Percentiles rank a stretch among this genome's conserved stretches.
Evolutionary conservation across 2,329 filamentous ascomycete genomes (phyloP).

Genomic region (Trichoderma oligosporum): DNA sequence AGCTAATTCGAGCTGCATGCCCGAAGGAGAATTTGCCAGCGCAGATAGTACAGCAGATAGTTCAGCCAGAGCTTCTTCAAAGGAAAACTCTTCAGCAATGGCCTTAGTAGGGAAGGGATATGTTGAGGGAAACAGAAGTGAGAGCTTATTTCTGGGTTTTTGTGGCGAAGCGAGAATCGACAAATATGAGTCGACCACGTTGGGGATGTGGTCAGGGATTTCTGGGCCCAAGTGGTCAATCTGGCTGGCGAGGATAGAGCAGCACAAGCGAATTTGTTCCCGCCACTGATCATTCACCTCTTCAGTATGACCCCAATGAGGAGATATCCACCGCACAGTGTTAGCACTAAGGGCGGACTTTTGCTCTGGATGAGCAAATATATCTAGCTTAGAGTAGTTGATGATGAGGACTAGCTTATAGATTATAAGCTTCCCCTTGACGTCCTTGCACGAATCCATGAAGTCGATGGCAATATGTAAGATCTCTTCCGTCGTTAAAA

Average conservation of each 20-base stretch:
- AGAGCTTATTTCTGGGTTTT: constrained; percentile 63
- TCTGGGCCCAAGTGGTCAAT: constrained; percentile 73
- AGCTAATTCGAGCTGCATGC: constrained; percentile 70
- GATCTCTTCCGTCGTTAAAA: constrained; percentile 79
- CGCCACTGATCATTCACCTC: constrained; percentile 80
- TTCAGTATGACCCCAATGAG: constrained; percentile 80
- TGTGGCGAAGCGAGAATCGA: constrained; percentile 60
- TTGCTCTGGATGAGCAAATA: constrained; percentile 78
- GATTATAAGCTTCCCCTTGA: constrained; percentile 85
- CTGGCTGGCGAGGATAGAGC: constrained; percentile 85
- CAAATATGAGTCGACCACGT: constrained; percentile 85
- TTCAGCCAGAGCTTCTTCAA: constrained; percentile 86
- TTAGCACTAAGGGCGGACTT: constrained; percentile 70
- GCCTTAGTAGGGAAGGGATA: constrained; percentile 83
- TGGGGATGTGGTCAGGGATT: constrained; percentile 84
- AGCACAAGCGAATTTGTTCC: constrained; percentile 89
- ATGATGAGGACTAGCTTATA: constrained; percentile 92
- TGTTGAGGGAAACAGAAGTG: constrained; percentile 80
- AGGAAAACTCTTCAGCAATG: constrained; percentile 57
- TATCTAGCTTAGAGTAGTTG: constrained; percentile 77
- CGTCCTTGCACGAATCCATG: constrained; percentile 81
- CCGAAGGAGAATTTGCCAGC: constrained; percentile 65
- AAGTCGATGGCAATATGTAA: constrained; percentile 89
- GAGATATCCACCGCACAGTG: constrained; percentile 84
- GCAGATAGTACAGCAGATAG: constrained; percentile 83